Evolutionary conservation across 331 rosid species (phyloP).

Genomic region (Quercus tomentella): DNA sequence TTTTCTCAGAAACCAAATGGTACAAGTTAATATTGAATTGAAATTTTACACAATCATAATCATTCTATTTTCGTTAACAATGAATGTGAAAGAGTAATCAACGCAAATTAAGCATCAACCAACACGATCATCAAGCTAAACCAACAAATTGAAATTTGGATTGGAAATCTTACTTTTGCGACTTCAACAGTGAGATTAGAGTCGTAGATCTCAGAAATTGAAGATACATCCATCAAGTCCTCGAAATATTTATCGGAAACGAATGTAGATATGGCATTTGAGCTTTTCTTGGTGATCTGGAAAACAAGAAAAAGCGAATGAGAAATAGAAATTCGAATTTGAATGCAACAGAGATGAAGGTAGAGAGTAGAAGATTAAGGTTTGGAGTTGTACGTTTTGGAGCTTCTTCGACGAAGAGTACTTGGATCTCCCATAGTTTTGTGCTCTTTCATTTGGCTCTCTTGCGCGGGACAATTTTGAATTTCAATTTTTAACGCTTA

Average conservation of each 20-base stretch:
- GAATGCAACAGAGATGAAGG: background rate
- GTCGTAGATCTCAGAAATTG: constrained; percentile 21
- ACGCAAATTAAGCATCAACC: background rate
- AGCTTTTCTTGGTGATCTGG: constrained; percentile 37
- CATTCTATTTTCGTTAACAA: too few relatives aligned
- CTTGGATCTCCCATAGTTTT: constrained; percentile 29
- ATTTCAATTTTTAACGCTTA: too few relatives aligned
- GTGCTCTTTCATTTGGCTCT: constrained; percentile 22
- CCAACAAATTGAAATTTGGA: too few relatives aligned
- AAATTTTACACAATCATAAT: too few relatives aligned
- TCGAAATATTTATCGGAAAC: constrained; percentile 17
- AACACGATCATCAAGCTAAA: background rate
- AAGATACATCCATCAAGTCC: constrained; percentile 10
- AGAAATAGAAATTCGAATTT: background rate
- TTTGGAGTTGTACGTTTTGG: constrained; percentile 20
- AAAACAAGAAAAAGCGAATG: background rate
- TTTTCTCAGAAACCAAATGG: background rate
- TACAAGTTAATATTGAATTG: too few relatives aligned
- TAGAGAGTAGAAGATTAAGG: background rate
- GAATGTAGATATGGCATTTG: constrained; percentile 28
- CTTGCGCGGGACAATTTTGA: background rate
- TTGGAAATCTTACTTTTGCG: background rate
- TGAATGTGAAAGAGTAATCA: too few relatives aligned
- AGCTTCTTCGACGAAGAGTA: constrained; percentile 19
- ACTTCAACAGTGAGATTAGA: background rate